Percentiles rank a stretch among this genome's conserved stretches.
Evolutionary conservation across 2,329 filamentous ascomycete genomes (phyloP).

Genomic region (Ilyonectria destructans): DNA sequence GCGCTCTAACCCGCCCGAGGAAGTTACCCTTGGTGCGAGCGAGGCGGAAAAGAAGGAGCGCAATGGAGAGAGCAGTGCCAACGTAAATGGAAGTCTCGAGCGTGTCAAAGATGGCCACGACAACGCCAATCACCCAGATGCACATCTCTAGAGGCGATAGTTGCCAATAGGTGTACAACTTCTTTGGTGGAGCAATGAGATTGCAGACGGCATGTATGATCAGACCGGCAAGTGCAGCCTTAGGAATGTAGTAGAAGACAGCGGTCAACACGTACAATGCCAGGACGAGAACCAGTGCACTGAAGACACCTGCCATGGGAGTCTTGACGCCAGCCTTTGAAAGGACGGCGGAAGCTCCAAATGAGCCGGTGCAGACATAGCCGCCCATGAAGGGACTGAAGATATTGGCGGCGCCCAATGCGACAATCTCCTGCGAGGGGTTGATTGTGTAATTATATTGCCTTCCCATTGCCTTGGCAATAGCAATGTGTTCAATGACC

Average conservation of each 20-base stretch:
- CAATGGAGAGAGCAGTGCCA: constrained; percentile 61
- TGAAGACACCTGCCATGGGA: constrained; percentile 84
- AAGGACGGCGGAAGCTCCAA: constrained; percentile 83
- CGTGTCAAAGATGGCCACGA: constrained; percentile 67
- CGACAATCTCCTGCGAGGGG: constrained; percentile 85
- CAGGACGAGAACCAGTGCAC: constrained; percentile 81
- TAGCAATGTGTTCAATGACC: constrained; percentile 87
- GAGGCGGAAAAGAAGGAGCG: constrained; percentile 62
- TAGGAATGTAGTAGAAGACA: constrained; percentile 88
- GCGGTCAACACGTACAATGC: constrained; percentile 84
- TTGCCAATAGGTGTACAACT: constrained; percentile 84
- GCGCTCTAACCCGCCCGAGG: constrained; percentile 57
- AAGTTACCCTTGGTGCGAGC: constrained; percentile 65
- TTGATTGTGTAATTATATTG: constrained; percentile 86
- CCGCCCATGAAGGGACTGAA: constrained; percentile 82
- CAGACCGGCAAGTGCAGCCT: constrained; percentile 78
- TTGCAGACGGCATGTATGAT: constrained; percentile 90
- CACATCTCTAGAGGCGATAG: constrained; percentile 81
- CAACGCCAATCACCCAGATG: constrained; percentile 83
- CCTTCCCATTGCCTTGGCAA: constrained; percentile 86
- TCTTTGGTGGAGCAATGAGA: constrained; percentile 81
- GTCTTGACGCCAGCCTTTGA: constrained; percentile 88
- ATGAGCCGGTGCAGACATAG: constrained; percentile 64
- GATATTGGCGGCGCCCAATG: constrained; percentile 83
- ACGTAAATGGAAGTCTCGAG: constrained; percentile 68